Evolutionary conservation across 129 eudicot genomes (phyloP).

Genomic region (Flaveria brownii): DNA sequence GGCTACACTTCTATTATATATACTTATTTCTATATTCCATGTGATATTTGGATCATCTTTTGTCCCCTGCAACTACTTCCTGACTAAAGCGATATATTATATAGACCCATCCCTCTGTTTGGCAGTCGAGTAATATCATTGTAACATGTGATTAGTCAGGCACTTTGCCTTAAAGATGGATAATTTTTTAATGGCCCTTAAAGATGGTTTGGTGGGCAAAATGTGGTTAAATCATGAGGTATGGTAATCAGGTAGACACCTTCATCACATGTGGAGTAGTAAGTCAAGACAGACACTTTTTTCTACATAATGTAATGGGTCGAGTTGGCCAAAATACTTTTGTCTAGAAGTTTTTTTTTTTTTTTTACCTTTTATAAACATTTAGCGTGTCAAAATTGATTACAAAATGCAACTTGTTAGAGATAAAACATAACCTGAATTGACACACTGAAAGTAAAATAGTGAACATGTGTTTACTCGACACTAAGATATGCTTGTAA

Average conservation of each 20-base stretch:
- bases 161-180: too few relatives aligned
- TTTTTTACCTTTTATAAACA: background rate
- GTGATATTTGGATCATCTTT: background rate
- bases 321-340: background rate
- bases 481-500: background rate
- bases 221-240: background rate
- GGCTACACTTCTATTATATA: slow-evolving; percentile 1
- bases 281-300: background rate
- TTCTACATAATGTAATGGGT: background rate
- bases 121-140: background rate
- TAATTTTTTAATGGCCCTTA: background rate
- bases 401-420: background rate
- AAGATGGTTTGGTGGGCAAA: background rate
- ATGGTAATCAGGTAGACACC: background rate
- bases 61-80: background rate
- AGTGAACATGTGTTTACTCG: background rate
- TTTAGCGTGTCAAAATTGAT: background rate
- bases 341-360: background rate
- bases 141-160: background rate
- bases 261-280: background rate
- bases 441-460: background rate
- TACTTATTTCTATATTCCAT: background rate
- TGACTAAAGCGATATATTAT: background rate
- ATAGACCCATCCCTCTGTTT: background rate
- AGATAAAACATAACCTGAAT: background rate